These are phyloP conservation scores for Geotrichum citri-aurantii DNA, from an alignment of 1,139 yeast genomes.

Conservation along the genomic window DNA sequence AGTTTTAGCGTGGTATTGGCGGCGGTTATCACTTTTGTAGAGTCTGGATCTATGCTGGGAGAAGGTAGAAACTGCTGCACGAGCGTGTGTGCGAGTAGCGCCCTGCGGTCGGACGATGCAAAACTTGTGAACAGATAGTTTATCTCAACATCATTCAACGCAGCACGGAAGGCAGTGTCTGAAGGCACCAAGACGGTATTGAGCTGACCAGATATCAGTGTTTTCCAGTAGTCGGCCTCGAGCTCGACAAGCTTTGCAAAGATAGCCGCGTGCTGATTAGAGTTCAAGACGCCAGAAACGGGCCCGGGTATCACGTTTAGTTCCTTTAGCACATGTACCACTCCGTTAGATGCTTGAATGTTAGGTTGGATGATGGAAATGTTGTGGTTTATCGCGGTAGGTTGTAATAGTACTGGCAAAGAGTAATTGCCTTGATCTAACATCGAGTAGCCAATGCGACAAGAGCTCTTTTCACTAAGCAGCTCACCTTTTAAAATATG, in stretches of 20 bases:
- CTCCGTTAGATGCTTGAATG: slow-evolving; percentile 61
- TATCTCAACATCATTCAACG: slow-evolving; percentile 43
- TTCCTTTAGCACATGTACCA: slow-evolving; percentile 64
- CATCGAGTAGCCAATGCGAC: not conserved
- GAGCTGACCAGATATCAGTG: slow-evolving; percentile 21
- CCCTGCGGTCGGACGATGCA: slow-evolving; percentile 37
- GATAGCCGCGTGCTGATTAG: slow-evolving; percentile 21
- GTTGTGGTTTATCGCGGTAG: not conserved
- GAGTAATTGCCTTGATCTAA: not conserved
- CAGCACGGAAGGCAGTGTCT: slow-evolving; percentile 36
- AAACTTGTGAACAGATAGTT: slow-evolving; percentile 41
- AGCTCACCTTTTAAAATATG: not conserved
- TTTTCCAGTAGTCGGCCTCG: slow-evolving; percentile 25
- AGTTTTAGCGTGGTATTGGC: slow-evolving; percentile 29
- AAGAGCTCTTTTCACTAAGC: not conserved
- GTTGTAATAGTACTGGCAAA: not conserved
- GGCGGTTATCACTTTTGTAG: slow-evolving; percentile 18
- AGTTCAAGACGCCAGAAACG: slow-evolving; percentile 41
- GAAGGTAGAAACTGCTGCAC: slow-evolving; percentile 24
- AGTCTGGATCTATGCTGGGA: slow-evolving; percentile 31
- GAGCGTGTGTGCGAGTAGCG: slow-evolving; percentile 37
- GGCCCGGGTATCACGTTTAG: slow-evolving; percentile 44
- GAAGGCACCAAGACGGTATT: slow-evolving; percentile 44
- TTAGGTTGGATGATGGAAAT: slow-evolving; percentile 54
- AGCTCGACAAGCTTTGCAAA: slow-evolving; percentile 27